Base-by-base conservation (phyloP, 352 stramenopile species). In the Phytophthora tubulina region DNA sequence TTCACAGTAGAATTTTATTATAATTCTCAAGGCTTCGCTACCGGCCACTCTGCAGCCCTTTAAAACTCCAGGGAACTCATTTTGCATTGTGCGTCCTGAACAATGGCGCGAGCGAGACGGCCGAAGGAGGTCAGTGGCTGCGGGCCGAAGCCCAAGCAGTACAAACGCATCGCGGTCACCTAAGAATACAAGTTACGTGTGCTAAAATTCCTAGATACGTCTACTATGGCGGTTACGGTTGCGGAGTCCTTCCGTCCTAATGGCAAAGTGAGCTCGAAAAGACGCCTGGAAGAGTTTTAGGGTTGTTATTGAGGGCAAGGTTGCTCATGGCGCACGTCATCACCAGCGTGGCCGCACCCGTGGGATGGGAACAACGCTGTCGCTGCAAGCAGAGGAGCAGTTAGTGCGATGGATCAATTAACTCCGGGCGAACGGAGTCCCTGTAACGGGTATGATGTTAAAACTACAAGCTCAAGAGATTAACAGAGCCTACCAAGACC, bases 381-480 rank as follows among this genome's bases (percentile, higher is more conserved):
- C 50, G 2, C 2, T 33, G 32, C 7, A 56, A 14, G 31, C 32
- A 9, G 51, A 69, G 30, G 61, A 69, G 41, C 50, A 62, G 42
- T 27, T 62, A 2, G 51, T 69, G 15, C 41, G 61, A 2, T 51
- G 4, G 51, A 50, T 62, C 13, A 69, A 62, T 9, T 13, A 35
- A 2, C 61, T 62, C 6, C 21, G 61, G 56, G 39, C 50, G 10
- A 32, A 69, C 27, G 61, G 61, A 2, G 42, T 51, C 6, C 41
- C 50, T 10, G 42, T 57, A 11, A 57, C 61, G 36, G 31, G 3
- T n/a, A 21, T 69, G 41, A 69, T 49, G 41, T 31, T 56, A 13
- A 62, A 62, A 27, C 21, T 27, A 42, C 51, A 69, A 52, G 61
- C 50, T 27, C 13, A 49, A 33, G 61, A 69, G 36, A 14, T 69